Conservation (phyloP, 495 filamentous ascomycete genomes). For the Xylaria venustula region DNA sequence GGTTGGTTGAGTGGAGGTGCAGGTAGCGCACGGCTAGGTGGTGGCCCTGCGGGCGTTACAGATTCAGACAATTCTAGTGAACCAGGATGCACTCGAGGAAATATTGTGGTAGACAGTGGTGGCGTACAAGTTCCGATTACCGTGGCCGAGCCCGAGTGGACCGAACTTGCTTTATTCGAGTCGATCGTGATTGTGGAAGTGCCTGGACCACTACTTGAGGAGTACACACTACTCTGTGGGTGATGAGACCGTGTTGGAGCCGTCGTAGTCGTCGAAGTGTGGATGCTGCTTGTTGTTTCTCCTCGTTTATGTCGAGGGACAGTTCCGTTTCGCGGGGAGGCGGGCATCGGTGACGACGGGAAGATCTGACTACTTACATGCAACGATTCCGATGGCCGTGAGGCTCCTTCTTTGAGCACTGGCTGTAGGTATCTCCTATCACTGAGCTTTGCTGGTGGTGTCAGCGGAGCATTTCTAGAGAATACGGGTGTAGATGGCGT, state of each 20-base stretch:
- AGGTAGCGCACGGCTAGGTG: constrained; percentile 30
- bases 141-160: constrained; percentile 9
- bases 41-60: constrained; percentile 31
- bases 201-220: constrained; percentile 19
- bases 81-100: constrained; percentile 31
- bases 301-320: constrained; percentile 27
- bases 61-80: constrained; percentile 32
- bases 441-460: constrained; percentile 43
- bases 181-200: constrained; percentile 12
- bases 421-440: constrained; percentile 38
- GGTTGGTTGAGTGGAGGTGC: constrained; percentile 25
- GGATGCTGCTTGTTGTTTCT: constrained; percentile 14
- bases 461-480: constrained; percentile 25
- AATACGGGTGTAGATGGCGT: constrained; percentile 31
- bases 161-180: constrained; percentile 18
- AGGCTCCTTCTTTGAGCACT: neutral
- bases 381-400: constrained; percentile 30
- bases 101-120: constrained; percentile 25
- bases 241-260: constrained; percentile 6
- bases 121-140: constrained; percentile 5
- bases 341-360: constrained; percentile 17
- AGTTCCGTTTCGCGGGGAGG: constrained; percentile 33
- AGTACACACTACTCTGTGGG: constrained; percentile 23
- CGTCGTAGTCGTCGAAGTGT: neutral
- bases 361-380: constrained; percentile 26